Percentiles rank a stretch among this genome's conserved stretches.
phyloP scores from a whole-genome alignment of 192 early-diverging fungal species.

The Linderina pennispora region DNA sequence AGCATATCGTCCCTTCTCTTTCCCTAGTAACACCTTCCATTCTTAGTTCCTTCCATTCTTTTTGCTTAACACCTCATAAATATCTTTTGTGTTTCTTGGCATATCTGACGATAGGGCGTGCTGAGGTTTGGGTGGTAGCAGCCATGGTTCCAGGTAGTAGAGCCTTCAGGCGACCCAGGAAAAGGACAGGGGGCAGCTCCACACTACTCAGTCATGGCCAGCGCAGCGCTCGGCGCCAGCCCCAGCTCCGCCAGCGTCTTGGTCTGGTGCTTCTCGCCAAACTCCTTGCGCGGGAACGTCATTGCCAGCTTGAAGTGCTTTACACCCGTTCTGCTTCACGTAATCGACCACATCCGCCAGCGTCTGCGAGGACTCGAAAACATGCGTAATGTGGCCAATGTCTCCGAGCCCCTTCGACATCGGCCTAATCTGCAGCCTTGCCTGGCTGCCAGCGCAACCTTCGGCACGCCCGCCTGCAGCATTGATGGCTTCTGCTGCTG shows the following conservation, averaged over 20 bases:
- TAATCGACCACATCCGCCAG: conserved; percentile 51
- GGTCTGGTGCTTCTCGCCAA: conserved; percentile 44
- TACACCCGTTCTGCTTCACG: conserved; percentile 30
- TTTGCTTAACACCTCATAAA: no score
- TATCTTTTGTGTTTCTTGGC: no score
- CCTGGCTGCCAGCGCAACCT: conserved; percentile 35
- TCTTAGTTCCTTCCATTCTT: no score
- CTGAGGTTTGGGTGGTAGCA: no score
- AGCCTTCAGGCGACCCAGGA: no score
- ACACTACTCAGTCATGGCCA: conserved; percentile 46
- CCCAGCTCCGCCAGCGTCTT: conserved; percentile 61
- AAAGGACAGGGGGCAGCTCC: no score
- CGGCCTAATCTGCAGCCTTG: conserved; percentile 61
- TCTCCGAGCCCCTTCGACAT: conserved; percentile 23
- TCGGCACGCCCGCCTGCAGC: conserved; percentile 20
- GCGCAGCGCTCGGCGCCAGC: conserved; percentile 57
- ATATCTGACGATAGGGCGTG: no score
- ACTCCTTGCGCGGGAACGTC: conserved; percentile 61
- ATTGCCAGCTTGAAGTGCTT: conserved; percentile 52
- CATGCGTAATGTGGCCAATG: conserved; percentile 50
- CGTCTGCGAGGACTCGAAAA: conserved; percentile 50
- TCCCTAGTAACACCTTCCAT: not conserved
- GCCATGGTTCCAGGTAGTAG: no score
- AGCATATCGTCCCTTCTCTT: conserved; percentile 1
- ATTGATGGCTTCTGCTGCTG: conserved; percentile 6